These are phyloP conservation scores for Backusella circina DNA, from an alignment of 192 early-diverging fungal genomes.

Conservation along the genomic window DNA sequence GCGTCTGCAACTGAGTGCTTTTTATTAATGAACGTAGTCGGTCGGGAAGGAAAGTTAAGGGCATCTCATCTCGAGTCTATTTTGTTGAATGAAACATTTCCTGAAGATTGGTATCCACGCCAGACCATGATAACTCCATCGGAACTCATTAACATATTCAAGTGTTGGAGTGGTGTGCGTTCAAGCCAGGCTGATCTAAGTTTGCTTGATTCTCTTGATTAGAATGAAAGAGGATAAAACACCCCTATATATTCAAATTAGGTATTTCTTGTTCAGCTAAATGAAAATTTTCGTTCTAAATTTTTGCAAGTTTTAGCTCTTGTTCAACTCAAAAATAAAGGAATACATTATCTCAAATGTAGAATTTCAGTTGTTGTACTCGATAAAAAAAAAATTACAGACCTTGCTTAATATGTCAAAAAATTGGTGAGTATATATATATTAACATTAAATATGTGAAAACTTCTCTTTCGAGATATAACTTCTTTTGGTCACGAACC, in stretches of 20 bases:
- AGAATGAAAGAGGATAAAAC: neutral
- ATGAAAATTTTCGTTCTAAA: too few species aligned
- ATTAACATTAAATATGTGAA: too few species aligned
- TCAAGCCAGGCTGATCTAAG: neutral
- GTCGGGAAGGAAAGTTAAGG: neutral
- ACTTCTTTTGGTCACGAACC: too few species aligned
- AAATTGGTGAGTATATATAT: too few species aligned
- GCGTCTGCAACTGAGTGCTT: neutral
- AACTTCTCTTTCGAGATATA: too few species aligned
- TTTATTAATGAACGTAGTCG: neutral
- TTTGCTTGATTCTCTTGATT: neutral
- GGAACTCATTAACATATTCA: neutral
- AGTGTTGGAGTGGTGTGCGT: neutral
- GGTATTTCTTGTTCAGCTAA: too few species aligned
- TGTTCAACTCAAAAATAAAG: too few species aligned
- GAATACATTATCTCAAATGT: too few species aligned
- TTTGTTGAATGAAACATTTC: constrained; percentile 1
- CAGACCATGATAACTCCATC: neutral
- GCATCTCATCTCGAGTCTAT: neutral
- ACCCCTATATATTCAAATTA: neutral
- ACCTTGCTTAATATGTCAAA: too few species aligned
- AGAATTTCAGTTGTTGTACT: too few species aligned
- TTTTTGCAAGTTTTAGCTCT: too few species aligned
- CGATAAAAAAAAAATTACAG: too few species aligned
- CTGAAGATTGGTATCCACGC: neutral